phyloP scores from a whole-genome alignment of 495 filamentous ascomycete species.

The Polyplosphaeria fusca region DNA sequence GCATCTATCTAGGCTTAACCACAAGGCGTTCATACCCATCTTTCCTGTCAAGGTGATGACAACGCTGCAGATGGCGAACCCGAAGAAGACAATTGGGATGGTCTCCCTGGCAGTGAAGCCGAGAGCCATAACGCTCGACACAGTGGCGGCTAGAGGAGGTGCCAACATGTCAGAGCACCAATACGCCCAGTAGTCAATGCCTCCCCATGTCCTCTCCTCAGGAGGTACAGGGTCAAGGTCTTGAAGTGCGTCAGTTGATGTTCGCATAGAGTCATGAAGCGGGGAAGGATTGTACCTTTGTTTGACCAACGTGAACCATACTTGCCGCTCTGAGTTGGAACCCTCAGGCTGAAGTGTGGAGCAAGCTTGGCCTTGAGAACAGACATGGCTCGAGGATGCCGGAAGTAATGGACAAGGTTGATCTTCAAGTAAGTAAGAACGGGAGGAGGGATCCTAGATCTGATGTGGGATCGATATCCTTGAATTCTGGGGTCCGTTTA shows the following conservation, averaged over 20 bases:
- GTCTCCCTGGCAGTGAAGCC: conserved; percentile 50
- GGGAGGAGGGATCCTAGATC: too few species aligned
- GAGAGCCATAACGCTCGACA: conserved; percentile 45
- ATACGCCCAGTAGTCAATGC: conserved; percentile 45
- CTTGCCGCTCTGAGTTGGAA: conserved; percentile 43
- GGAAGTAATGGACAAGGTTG: too few species aligned
- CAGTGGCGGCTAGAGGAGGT: conserved; percentile 45
- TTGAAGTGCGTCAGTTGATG: conserved; percentile 11
- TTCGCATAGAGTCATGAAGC: not conserved
- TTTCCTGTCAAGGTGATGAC: conserved; percentile 49
- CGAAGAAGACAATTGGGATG: conserved; percentile 49
- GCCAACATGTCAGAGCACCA: conserved; percentile 46
- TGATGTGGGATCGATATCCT: not conserved
- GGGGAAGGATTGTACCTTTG: conserved; percentile 35
- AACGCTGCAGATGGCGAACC: conserved; percentile 45
- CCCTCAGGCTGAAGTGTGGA: conserved; percentile 40
- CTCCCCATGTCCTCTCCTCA: conserved; percentile 47
- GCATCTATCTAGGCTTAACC: too few species aligned
- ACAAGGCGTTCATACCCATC: too few species aligned
- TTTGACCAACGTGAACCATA: conserved; percentile 48
- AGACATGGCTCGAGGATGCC: conserved; percentile 32
- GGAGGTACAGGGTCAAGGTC: conserved; percentile 50
- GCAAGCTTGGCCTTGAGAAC: conserved; percentile 39
- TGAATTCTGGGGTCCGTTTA: not conserved
- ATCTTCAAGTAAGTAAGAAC: too few species aligned